Evolutionary conservation across 345 rosid species (phyloP), one percentile per base, ranked within the genome.

Genomic region (Kernera saxatilis): DNA sequence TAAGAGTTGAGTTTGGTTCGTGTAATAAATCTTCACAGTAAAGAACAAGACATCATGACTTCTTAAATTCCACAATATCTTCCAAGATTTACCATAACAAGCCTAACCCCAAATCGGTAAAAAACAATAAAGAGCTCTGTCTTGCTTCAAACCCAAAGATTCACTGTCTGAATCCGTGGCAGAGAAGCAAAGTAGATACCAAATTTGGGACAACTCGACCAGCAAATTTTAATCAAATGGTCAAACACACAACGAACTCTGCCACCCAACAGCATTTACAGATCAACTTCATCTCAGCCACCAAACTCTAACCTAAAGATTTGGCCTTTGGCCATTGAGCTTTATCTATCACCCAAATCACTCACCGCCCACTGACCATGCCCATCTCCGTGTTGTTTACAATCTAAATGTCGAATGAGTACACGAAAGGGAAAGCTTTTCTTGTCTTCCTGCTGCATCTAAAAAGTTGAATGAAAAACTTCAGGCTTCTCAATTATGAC

Each of bases 141-240:
- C 27, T 53, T 72, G 56, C 56, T 23, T 72, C 70, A 57, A 18
- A 55, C 44, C 10, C 53, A 46, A 30, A 55, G 62, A 67, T 51
- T 59, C 69, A 59, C 48, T 50, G 55, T 59, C 69, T 60, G 41
- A 50, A 74, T 74, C 69, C 78, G 48, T 67, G 43, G 41, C 25
- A 67, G 8, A 50, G 73, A 74, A 74, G 78, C 67, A 67, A 74
- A 53, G 69, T 32, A 67, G 69, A 41, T 67, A 51, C 69, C 78
- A 36, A 52, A 75, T 33, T 33, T 13, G 43, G 43, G 27, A 52
- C 64, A 68, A 12, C 26, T 74, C 64, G 17, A 41, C 56, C 63
- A 67, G 4, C 56, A 72, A 44, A 40, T 2, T 6, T 60, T 60
- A 71, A 61, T 54, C 40, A 64, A 65, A 56, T 46, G 67, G 77